Base-by-base conservation (phyloP, 331 rosid genomes). In the Malus hybrid region DNA sequence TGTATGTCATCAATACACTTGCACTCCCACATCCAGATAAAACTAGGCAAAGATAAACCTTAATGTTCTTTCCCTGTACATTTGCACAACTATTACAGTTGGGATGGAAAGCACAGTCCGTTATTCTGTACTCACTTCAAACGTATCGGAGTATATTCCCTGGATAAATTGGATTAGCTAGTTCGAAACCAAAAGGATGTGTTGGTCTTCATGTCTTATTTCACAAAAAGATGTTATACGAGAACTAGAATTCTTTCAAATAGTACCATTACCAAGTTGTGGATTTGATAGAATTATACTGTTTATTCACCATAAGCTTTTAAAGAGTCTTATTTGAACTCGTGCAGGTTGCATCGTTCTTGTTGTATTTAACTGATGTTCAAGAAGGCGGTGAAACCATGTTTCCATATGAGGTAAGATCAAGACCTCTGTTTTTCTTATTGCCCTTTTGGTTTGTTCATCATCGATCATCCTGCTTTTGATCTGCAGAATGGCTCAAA, bases 401-500 rank as follows among this genome's bases (percentile, higher is more conserved):
- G 90, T 95, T 95, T 80, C 97, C 97, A 0, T 90, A 77, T 73
- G 96, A 95, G 99, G 99, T 89, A 78, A 85, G 81, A 67, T 73
- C 69, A 66, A 76, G 46, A 50, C 63, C 66, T 79, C 67, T 19
- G 48, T 36, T 66, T 42, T 81, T 4, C 18, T 31, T 64, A 33
- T 73, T 19, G 48, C 65, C 32, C 2, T 24, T 55, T 50, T 29
- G 44, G 52, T n/a, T 62, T 8, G 31, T 7, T 31, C 32, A 19
- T 65, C 52, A 64, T n/a, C 69, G 66, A 44, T 70, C 52, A 54
- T 27, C 74, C 83, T 15, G 57, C 71, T 27, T 75, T 68, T 80
- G 73, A 69, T 79, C n/a, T 70, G 77, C 93, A 92, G 97, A 88
- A 88, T 79, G 97, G 97, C 70, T 78, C 29, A 77, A 87, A 90